Evolutionary conservation across 805 yeast species (phyloP).

Genomic region (Ascoidea tarda): DNA sequence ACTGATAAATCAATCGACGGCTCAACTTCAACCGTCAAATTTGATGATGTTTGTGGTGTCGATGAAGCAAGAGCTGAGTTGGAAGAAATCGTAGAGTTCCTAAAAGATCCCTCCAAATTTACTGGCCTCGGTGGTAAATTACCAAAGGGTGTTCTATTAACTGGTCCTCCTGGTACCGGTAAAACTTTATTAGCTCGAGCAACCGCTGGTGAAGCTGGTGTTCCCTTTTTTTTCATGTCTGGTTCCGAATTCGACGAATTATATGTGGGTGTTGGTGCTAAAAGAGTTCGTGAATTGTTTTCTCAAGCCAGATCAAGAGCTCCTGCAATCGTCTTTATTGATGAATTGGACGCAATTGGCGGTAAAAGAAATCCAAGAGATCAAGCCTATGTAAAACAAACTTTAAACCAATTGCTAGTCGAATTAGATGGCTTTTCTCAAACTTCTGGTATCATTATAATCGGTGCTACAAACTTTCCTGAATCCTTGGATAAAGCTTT

Average conservation of each 20-base stretch:
- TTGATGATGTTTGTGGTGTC: conserved; percentile 91
- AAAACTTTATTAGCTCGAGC: conserved; percentile 93
- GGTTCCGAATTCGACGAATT: conserved; percentile 97
- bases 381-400: conserved; percentile 96
- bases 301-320: conserved; percentile 87
- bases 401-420: conserved; percentile 87
- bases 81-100: conserved; percentile 95
- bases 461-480: conserved; percentile 98
- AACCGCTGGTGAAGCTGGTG: conserved; percentile 98
- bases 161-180: conserved; percentile 99
- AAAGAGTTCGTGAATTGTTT: conserved; percentile 89
- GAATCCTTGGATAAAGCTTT: conserved; percentile 93
- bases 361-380: conserved; percentile 95
- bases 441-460: conserved; percentile 83
- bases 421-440: conserved; percentile 95
- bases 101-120: conserved; percentile 91
- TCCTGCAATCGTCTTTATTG: conserved; percentile 94
- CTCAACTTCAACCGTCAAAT: conserved; percentile 72
- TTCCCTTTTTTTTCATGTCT: conserved; percentile 96
- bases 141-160: conserved; percentile 91
- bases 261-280: conserved; percentile 98
- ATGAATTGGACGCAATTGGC: conserved; percentile 97
- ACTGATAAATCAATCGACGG: conserved; percentile 75
- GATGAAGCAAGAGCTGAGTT: conserved; percentile 97
- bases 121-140: conserved; percentile 95